Conservation (phyloP, 1,284 basidiomycete species). For the Stereum hirsutum region DNA sequence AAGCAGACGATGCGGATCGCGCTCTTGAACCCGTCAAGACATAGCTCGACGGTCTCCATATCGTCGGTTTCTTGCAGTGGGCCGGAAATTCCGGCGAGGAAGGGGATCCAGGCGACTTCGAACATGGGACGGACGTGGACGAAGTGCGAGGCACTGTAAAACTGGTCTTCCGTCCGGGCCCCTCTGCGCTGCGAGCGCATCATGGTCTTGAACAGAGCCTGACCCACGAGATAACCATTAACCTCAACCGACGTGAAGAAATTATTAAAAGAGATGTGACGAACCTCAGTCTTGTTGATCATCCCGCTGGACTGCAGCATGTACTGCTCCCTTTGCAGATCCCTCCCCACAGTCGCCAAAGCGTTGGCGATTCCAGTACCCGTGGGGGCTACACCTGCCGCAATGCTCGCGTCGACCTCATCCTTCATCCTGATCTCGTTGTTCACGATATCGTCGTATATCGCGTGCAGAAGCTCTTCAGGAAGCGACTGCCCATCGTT, state of each 20-base stretch:
- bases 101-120: slow-evolving; percentile 96
- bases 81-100: slow-evolving; percentile 87
- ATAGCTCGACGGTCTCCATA: slow-evolving; percentile 84
- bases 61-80: slow-evolving; percentile 92
- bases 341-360: slow-evolving; percentile 82
- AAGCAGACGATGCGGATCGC: slow-evolving; percentile 91
- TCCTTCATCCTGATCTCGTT: slow-evolving; percentile 99
- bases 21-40: slow-evolving; percentile 88
- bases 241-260: not conserved
- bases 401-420: slow-evolving; percentile 63
- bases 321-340: slow-evolving; percentile 91
- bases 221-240: slow-evolving; percentile 1
- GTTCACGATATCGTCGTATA: slow-evolving; percentile 83
- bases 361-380: slow-evolving; percentile 62
- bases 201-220: slow-evolving; percentile 87
- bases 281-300: slow-evolving; percentile 89
- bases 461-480: slow-evolving; percentile 68
- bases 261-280: slow-evolving; percentile 9
- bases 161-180: slow-evolving; percentile 70
- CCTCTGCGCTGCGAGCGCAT: slow-evolving; percentile 81
- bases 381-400: slow-evolving; percentile 39
- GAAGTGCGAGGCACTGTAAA: slow-evolving; percentile 91
- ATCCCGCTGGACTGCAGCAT: slow-evolving; percentile 91
- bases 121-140: slow-evolving; percentile 97
- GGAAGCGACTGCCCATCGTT: slow-evolving; percentile 86